Evolutionary conservation across 345 rosid species (phyloP), one percentile per base, ranked within the genome.

Genomic region (Pistacia integerrima): DNA sequence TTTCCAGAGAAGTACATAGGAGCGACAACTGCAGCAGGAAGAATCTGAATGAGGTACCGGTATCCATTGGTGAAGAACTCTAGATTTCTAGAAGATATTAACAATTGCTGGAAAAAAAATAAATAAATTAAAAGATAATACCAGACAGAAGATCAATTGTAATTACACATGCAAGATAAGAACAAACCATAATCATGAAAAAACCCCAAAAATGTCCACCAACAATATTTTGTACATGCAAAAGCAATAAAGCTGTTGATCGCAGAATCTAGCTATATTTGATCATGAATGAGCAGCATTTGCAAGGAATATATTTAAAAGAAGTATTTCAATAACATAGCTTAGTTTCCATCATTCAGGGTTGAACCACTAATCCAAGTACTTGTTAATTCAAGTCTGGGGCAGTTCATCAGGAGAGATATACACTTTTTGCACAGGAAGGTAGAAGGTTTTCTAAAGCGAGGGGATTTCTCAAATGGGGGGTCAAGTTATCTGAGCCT

Each of bases 1-100:
- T 93, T 91, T 46, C 97, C 98, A 2, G 98, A 93, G 86, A 94
- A 94, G 80, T 88, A 94, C 98, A 93, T 94, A 4, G 98, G 98
- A 81, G 98, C 98, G 64, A 94, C 95, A 73, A 94, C 90, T 77
- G 98, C 98, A 78, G 91, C 98, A 58, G 98, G 98, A 78, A 94
- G 97, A 84, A 94, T 89, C 90, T 94, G 98, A 84, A 94, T 94
- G 78, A 94, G 90, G 79, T 93, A 94, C 54, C 99, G 89, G 77
- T 95, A 95, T 76, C 99, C 99, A 81, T 28, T 93, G 71, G 99
- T 95, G 89, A 93, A 95, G 86, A 93, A 93, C 83, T 95, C 99
- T 63, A 95, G 87, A 88, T 95, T 95, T 87, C 99, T 88, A 71
- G 99, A 95, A 76, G 98, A 81, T 83, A 95, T 85, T 88, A 95